Base-by-base conservation (phyloP, 768 basidiomycete species). In the Mycena pura region DNA sequence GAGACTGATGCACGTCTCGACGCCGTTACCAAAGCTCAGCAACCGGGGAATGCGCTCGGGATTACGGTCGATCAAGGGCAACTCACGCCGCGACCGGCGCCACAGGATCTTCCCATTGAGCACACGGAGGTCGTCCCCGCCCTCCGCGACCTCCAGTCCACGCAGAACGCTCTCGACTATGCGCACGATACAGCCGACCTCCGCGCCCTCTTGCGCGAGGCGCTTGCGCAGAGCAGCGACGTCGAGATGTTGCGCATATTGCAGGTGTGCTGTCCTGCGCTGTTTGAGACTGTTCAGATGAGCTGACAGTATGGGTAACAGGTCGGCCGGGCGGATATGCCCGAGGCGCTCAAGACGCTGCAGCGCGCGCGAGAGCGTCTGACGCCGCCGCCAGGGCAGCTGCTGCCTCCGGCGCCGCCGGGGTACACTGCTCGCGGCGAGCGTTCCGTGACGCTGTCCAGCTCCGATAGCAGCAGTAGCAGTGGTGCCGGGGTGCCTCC, bases 261-360 rank as follows among this genome's bases (percentile, higher is more conserved):
- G 41, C 84, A 89, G 62, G 75, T 81, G 46, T 29, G 6, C 32
- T 45, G 8, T 34, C 6, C 19, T 45, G 13, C 46, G 25, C 28
- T 19, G 38, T 50, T 36, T 9, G 9, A 19, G 6, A 5, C 13
- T n/a, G 13, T 5, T 5, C 11, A 9, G 69, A 74, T 48, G 34
- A 31, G n/a, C 22, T 29, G 29, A 28, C 47, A 36, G 15, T 27
- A 46, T 17, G 15, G 32, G 17, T 21, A 9, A 39, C 14, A 81
- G 57, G 82, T 88, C 44, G 80, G 80, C 34, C 76, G 85, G 43
- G 84, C 84, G 46, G 88, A 91, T 70, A 87, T 91, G 81, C 87
- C 88, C 0, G 91, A 93, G 71, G 90, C 90, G 11, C 86, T 92
- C 70, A 91, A 90, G 75, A 87, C 90, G 3, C 78, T 93, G 10